Evolutionary conservation across 2,329 filamentous ascomycete genomes (phyloP).

Genomic region (Pseudofabraea citricarpa): DNA sequence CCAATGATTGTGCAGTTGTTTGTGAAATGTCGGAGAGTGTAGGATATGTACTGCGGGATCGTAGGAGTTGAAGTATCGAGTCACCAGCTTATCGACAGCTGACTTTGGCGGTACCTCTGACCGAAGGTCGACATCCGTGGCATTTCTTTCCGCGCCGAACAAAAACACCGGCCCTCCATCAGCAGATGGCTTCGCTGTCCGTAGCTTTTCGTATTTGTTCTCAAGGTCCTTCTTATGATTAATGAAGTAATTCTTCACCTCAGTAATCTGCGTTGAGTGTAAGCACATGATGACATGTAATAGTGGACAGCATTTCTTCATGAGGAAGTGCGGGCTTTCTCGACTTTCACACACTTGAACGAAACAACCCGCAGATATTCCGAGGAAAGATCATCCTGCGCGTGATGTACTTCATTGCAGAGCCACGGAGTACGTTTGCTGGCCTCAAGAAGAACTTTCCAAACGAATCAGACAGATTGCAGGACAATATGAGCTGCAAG

Average conservation of each 20-base stretch:
- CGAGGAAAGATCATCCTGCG: neutral
- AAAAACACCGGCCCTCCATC: conserved; percentile 71
- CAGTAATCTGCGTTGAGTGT: conserved; percentile 63
- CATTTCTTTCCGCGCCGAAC: conserved; percentile 65
- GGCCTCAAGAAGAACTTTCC: neutral
- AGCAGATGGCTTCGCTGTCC: conserved; percentile 59
- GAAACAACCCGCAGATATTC: no score
- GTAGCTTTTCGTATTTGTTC: conserved; percentile 72
- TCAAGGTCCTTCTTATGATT: conserved; percentile 87
- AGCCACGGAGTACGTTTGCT: neutral
- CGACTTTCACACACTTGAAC: no score
- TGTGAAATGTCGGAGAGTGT: conserved; percentile 80
- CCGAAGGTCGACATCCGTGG: conserved; percentile 72
- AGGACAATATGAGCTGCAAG: conserved; percentile 3
- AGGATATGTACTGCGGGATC: conserved; percentile 69
- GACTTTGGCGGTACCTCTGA: conserved; percentile 75
- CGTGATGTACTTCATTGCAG: neutral
- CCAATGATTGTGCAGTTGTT: conserved; percentile 64
- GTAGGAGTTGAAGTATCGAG: conserved; percentile 84
- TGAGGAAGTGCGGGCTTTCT: no score
- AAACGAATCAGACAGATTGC: conserved; percentile 6
- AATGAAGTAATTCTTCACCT: conserved; percentile 88
- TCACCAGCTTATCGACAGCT: conserved; percentile 78
- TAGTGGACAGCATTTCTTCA: no score
- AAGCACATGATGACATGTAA: no score